phyloP scores from a whole-genome alignment of 2,329 filamentous ascomycete genomes.

The Trematosphaeria pertusa region DNA sequence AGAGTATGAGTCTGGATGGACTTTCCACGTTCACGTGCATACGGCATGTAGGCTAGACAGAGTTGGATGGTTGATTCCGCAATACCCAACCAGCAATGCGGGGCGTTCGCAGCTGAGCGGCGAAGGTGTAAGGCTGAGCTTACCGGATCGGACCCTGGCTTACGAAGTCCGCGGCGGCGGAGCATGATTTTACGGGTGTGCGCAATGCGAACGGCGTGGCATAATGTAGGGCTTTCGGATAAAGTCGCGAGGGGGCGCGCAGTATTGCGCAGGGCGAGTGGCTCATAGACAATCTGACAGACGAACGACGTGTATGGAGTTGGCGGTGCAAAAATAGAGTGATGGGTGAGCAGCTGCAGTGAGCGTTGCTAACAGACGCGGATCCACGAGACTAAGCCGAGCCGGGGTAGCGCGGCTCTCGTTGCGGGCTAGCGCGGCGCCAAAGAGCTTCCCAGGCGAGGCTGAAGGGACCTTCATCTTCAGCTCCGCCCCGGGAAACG shows the following conservation, averaged over 20 bases:
- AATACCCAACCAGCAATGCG: conserved; percentile 4
- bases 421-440: conserved; percentile 17
- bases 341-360: conserved; percentile 14
- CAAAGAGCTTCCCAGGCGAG: conserved; percentile 3
- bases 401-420: conserved; percentile 3
- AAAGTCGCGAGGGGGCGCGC: background rate
- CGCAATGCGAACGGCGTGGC: background rate
- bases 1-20: conserved; percentile 2
- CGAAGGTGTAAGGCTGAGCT: conserved; percentile 4
- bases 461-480: conserved; percentile 14
- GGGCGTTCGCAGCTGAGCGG: conserved; percentile 4
- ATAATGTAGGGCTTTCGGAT: background rate
- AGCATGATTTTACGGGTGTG: background rate
- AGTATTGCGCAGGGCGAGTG: background rate
- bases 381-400: conserved; percentile 10
- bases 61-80: conserved; percentile 3
- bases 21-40: background rate
- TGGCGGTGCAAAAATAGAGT: conserved; percentile 24
- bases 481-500: conserved; percentile 20
- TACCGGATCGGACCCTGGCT: background rate
- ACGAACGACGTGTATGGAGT: background rate
- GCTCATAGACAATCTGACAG: conserved; percentile 1
- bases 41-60: background rate
- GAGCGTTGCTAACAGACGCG: conserved; percentile 14
- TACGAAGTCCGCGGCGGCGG: background rate